Base-by-base conservation (phyloP, 1,139 yeast species). In the Pichia sp. region DNA sequence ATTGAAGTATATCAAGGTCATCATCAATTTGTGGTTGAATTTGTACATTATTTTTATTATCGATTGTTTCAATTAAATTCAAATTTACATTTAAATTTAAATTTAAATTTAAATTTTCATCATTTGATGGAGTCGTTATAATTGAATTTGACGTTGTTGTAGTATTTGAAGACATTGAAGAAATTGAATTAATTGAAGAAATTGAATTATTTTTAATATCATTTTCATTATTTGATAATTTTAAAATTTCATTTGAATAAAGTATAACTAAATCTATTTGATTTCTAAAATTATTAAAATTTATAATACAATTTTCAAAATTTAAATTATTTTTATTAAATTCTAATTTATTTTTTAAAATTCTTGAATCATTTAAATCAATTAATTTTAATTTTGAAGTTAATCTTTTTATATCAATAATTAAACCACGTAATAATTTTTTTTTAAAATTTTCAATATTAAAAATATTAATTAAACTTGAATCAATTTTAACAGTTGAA, bases 181-280 rank as follows among this genome's bases (percentile, higher is more conserved):
- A 18, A 5, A 34, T 33, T 9, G 43, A 18, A 29, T 42, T 25
- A 28, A 35, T 10, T 18, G 39, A 32, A 34, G 41, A 11, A 7
- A 34, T 10, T 34, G 47, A 43, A 43, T 28, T 10, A 33, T 26
- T 37, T 18, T 7, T 34, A 25, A 36, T 25, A 33, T 47, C 39
- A 33, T 40, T 43, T 28, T 42, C 43, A 4, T 11, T 8, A 34
- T 37, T 44, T 36, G 48, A 35, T 3, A 30, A 31, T 33, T 49
- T 42, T 5, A 54, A 39, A 11, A 53, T 48, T 42, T 47, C 54
- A 30, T 53, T 51, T n/a, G 57, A 54, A 39, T 53, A 54, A 8
- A 53, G 31, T 11, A 53, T 45, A 7, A 53, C 53, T 28, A 54
- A 43, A 51, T 54, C 54, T 10, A 54, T 43, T 8, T 48, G 35